Evolutionary conservation across 352 stramenopile genomes (phyloP).

Genomic region (Globisporangium solare): DNA sequence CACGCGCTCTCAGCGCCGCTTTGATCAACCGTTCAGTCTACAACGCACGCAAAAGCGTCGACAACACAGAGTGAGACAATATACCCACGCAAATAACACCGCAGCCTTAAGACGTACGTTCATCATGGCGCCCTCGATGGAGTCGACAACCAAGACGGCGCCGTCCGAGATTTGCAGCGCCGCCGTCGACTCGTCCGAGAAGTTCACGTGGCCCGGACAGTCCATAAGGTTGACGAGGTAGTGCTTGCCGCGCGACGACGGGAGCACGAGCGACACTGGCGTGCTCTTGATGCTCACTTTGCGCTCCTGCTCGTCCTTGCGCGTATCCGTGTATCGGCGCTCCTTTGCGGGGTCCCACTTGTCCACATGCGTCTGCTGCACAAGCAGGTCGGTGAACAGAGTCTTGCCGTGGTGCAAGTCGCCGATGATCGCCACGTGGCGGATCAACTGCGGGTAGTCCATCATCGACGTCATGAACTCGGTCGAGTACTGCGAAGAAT

Average conservation of each 20-base stretch:
- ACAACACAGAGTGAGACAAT: neutral
- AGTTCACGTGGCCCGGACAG: conserved; percentile 97
- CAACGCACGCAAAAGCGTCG: neutral
- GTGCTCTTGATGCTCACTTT: conserved; percentile 96
- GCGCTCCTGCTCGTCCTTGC: conserved; percentile 96
- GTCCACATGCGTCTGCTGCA: conserved; percentile 86
- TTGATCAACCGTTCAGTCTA: conserved; percentile 94
- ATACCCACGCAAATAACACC: neutral
- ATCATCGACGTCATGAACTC: conserved; percentile 89
- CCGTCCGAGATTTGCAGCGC: conserved; percentile 93
- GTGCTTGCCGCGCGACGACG: conserved; percentile 92
- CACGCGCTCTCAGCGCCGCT: conserved; percentile 86
- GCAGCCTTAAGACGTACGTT: conserved; percentile 40
- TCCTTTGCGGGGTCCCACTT: conserved; percentile 80
- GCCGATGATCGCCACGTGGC: conserved; percentile 96
- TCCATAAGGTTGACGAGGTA: conserved; percentile 97
- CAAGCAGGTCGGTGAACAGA: conserved; percentile 88
- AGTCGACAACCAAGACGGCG: conserved; percentile 95
- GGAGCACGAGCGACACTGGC: conserved; percentile 93
- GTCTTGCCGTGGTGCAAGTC: conserved; percentile 97
- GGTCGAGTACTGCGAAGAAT: conserved; percentile 63
- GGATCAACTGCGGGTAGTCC: conserved; percentile 85
- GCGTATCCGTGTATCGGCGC: conserved; percentile 93
- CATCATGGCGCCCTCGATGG: conserved; percentile 98
- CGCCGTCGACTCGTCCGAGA: conserved; percentile 94